These are phyloP conservation scores for Candida ipomoeae DNA, from an alignment of 805 yeast genomes.

Conservation along the genomic window DNA sequence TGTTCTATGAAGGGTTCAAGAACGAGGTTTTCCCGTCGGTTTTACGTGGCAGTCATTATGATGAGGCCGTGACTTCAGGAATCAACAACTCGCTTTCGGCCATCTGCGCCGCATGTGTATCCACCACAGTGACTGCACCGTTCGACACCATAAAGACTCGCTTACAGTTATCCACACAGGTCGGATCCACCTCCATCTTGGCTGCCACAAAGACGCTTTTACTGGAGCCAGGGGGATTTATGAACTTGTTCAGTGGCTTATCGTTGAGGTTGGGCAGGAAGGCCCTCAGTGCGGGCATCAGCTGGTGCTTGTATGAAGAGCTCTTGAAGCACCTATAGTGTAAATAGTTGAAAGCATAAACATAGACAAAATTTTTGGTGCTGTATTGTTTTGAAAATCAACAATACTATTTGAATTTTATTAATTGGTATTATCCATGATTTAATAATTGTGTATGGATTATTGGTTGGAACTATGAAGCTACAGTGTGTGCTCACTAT, in stretches of 20 bases:
- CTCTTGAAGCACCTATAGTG: slow-evolving; percentile 42
- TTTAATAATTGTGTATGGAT: too few relatives aligned
- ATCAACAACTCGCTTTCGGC: slow-evolving; percentile 67
- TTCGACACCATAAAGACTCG: slow-evolving; percentile 92
- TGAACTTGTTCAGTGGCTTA: slow-evolving; percentile 76
- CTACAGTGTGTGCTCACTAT: too few relatives aligned
- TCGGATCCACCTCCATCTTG: slow-evolving; percentile 42
- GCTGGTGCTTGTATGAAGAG: slow-evolving; percentile 97
- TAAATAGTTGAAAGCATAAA: neutral
- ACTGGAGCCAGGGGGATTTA: slow-evolving; percentile 45
- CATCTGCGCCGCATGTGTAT: slow-evolving; percentile 64
- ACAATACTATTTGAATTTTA: too few relatives aligned
- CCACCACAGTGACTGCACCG: slow-evolving; percentile 89
- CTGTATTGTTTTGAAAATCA: too few relatives aligned
- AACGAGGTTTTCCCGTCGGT: slow-evolving; percentile 51
- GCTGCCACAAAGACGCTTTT: slow-evolving; percentile 38
- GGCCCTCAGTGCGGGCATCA: slow-evolving; percentile 88
- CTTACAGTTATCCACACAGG: slow-evolving; percentile 58
- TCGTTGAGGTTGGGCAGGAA: slow-evolving; percentile 78
- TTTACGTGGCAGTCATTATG: slow-evolving; percentile 10
- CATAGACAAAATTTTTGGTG: neutral
- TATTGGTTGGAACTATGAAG: too few relatives aligned
- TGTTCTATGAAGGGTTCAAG: slow-evolving; percentile 71
- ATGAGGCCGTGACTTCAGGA: slow-evolving; percentile 11
- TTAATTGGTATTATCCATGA: too few relatives aligned